Conservation (phyloP, 1,139 yeast genomes). For the Citeromyces hawaiiensis region DNA sequence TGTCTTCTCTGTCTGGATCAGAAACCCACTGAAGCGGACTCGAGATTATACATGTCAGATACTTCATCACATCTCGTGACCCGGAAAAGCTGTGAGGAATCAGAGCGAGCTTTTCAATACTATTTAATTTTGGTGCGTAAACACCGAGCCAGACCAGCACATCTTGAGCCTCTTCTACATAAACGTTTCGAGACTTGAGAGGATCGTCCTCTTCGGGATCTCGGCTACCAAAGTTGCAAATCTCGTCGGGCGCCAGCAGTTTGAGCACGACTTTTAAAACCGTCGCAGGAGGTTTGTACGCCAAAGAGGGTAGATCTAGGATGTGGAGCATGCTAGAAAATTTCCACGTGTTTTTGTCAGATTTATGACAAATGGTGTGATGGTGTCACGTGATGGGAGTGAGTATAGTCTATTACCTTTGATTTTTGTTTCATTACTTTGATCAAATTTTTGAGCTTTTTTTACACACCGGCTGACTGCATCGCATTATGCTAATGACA, state of each 20-base stretch:
- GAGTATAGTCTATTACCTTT: too few relatives aligned
- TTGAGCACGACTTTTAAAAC: conserved; percentile 32
- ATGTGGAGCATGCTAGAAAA: conserved; percentile 28
- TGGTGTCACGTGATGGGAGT: neutral
- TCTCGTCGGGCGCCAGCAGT: conserved; percentile 35
- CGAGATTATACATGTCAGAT: conserved; percentile 56
- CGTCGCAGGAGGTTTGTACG: conserved; percentile 31
- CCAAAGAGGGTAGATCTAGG: conserved; percentile 53
- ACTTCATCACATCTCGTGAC: conserved; percentile 27
- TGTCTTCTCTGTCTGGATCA: conserved; percentile 21
- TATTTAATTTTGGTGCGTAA: conserved; percentile 22
- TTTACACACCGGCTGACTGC: too few relatives aligned
- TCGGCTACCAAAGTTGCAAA: conserved; percentile 36
- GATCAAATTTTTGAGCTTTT: too few relatives aligned
- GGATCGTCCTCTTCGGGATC: conserved; percentile 2
- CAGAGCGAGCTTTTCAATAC: conserved; percentile 15
- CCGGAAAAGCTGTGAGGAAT: conserved; percentile 15
- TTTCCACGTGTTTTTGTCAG: neutral
- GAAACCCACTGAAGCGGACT: conserved; percentile 38
- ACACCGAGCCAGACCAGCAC: conserved; percentile 28
- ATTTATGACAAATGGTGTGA: neutral
- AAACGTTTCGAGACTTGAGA: conserved; percentile 18
- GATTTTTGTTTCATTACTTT: too few relatives aligned
- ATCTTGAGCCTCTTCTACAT: conserved; percentile 10
- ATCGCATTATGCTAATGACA: too few relatives aligned